Conservation (phyloP, 2,329 filamentous ascomycete genomes). For the Tolypocladium nubicola region DNA sequence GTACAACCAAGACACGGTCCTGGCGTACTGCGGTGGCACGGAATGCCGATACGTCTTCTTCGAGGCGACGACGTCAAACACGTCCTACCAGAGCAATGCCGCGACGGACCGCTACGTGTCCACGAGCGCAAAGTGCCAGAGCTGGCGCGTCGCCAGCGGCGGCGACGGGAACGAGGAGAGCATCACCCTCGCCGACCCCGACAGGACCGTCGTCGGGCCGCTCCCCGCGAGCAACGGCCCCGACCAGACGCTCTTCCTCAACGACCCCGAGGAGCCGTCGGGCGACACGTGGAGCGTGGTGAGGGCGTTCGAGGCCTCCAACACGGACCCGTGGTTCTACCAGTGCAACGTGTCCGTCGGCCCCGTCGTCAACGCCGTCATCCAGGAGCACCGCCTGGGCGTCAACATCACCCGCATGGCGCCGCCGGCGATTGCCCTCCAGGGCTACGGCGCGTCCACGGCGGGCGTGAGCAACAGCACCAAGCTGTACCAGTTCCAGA, state of each 20-base stretch:
- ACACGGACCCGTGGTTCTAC: slow-evolving; percentile 27
- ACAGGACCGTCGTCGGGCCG: slow-evolving; percentile 8
- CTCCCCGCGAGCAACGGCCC: slow-evolving; percentile 17
- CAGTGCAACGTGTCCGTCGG: slow-evolving; percentile 26
- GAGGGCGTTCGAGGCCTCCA: slow-evolving; percentile 26
- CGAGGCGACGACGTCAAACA: slow-evolving; percentile 14
- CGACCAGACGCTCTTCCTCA: slow-evolving; percentile 26
- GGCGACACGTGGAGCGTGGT: slow-evolving; percentile 17
- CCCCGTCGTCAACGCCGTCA: slow-evolving; percentile 20
- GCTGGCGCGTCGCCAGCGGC: slow-evolving; percentile 17
- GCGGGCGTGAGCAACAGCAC: slow-evolving; percentile 11
- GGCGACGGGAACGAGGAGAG: slow-evolving; percentile 16
- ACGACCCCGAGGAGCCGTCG: slow-evolving; percentile 13
- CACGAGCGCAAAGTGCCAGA: slow-evolving; percentile 16
- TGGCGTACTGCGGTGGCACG: slow-evolving; percentile 20
- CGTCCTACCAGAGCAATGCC: slow-evolving; percentile 9
- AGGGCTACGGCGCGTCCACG: slow-evolving; percentile 21
- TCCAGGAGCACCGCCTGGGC: slow-evolving; percentile 24
- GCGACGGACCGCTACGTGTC: slow-evolving; percentile 23
- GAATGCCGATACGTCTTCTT: slow-evolving; percentile 26
- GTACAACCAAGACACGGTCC: slow-evolving; percentile 16
- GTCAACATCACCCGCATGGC: slow-evolving; percentile 21
- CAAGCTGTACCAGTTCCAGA: slow-evolving; percentile 20
- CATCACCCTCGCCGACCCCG: slow-evolving; percentile 16
- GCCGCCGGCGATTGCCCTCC: slow-evolving; percentile 26